phyloP scores from a whole-genome alignment of 257 asterid species.

The Gentiana straminea region DNA sequence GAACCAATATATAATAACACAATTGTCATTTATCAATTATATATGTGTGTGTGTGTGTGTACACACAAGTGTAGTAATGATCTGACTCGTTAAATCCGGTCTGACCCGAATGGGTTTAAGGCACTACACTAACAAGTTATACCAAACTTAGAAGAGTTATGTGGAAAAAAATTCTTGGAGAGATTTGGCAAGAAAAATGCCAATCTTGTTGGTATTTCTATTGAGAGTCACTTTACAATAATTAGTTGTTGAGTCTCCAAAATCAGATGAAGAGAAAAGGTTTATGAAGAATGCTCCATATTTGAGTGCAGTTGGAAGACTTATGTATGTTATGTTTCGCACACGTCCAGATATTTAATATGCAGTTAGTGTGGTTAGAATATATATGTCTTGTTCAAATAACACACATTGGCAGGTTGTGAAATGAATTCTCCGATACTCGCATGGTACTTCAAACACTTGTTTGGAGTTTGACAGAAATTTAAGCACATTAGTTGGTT shows the following conservation, averaged over 20 bases:
- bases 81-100: too few species aligned
- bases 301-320: too few species aligned
- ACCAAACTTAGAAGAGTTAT: not conserved
- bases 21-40: too few species aligned
- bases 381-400: not conserved
- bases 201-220: not conserved
- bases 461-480: not conserved
- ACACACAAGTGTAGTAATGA: too few species aligned
- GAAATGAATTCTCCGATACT: slow-evolving; percentile 1
- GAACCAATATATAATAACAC: too few species aligned
- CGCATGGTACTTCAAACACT: not conserved
- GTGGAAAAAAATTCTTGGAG: not conserved
- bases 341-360: not conserved
- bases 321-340: not conserved
- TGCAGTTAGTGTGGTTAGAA: slow-evolving; percentile 3
- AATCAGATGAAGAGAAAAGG: too few species aligned
- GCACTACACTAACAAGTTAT: not conserved
- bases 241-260: not conserved
- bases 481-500: too few species aligned
- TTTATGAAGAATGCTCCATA: too few species aligned
- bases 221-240: not conserved
- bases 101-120: too few species aligned
- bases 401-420: not conserved
- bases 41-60: too few species aligned
- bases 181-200: not conserved